Evolutionary conservation across 2,329 filamentous ascomycete species (phyloP).

Genomic region (Diaporthe ampelina): DNA sequence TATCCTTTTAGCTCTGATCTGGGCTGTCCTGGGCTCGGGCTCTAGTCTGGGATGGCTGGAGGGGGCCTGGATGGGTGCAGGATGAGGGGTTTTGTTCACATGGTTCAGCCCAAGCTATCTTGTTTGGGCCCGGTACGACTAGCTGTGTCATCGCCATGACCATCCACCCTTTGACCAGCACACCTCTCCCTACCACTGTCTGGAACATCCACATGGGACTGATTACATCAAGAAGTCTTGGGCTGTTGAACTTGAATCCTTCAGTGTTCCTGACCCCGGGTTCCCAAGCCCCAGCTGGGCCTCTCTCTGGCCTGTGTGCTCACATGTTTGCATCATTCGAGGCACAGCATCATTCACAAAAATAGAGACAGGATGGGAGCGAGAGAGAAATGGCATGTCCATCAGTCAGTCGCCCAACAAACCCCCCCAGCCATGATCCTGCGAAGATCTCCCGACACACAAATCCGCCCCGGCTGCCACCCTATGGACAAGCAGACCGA

Average conservation of each 20-base stretch:
- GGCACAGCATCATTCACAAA: constrained; percentile 8
- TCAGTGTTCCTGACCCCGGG: constrained; percentile 13
- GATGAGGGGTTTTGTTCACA: constrained; percentile 41
- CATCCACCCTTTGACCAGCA: not conserved
- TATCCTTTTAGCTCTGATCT: constrained; percentile 24
- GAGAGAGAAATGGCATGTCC: not conserved
- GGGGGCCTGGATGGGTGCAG: not conserved
- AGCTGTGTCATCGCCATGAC: constrained; percentile 16
- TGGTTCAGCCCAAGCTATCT: constrained; percentile 29
- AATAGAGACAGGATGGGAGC: not conserved
- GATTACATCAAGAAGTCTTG: constrained; percentile 24
- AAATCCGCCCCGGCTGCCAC: constrained; percentile 1
- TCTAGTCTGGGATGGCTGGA: constrained; percentile 6
- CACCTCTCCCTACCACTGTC: constrained; percentile 8
- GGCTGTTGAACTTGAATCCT: constrained; percentile 14
- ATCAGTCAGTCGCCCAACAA: not conserved
- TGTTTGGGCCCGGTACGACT: constrained; percentile 8
- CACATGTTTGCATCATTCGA: constrained; percentile 3
- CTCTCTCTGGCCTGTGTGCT: not conserved
- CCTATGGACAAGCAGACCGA: constrained; percentile 4
- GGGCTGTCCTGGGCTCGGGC: constrained; percentile 13
- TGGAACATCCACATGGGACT: constrained; percentile 16
- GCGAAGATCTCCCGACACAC: constrained; percentile 33
- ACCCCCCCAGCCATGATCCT: not conserved
- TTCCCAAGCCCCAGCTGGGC: constrained; percentile 3